Conservation (phyloP, 2,329 filamentous ascomycete genomes). For the Fusarium tuaranense region DNA sequence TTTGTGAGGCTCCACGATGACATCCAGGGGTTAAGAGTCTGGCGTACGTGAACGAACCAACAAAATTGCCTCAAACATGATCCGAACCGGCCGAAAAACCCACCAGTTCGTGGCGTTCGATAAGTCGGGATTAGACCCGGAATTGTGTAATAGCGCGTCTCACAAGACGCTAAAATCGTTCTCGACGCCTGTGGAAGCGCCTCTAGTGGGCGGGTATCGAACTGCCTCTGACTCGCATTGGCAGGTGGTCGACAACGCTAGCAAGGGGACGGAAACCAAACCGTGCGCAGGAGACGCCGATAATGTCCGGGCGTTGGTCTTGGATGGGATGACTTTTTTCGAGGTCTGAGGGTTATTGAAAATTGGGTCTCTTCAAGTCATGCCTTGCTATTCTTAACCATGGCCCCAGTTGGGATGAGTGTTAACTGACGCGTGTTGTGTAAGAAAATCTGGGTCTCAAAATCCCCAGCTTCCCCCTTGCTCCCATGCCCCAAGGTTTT, state of each 20-base stretch:
- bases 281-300: not conserved
- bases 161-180: not conserved
- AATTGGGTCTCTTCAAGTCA: not conserved
- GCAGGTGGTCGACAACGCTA: not conserved
- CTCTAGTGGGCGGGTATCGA: not conserved
- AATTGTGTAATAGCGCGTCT: not conserved
- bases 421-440: not conserved
- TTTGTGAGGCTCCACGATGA: not conserved
- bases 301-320: not conserved
- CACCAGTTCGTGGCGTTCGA: not conserved
- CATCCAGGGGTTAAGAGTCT: not conserved
- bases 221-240: slow-evolving; percentile 7
- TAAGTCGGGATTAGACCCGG: not conserved
- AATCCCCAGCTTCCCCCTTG: not conserved
- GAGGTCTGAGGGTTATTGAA: not conserved
- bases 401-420: not conserved
- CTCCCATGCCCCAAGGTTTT: slow-evolving; percentile 3
- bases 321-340: slow-evolving; percentile 1
- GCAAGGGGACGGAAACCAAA: not conserved
- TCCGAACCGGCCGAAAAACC: not conserved
- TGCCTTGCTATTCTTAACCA: not conserved
- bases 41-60: not conserved
- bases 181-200: too few relatives aligned
- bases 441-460: slow-evolving; percentile 17
- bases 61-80: not conserved